Percentiles rank a stretch among this genome's conserved stretches.
Evolutionary conservation across 345 rosid species (phyloP).

Genomic region (Brassica cretica): DNA sequence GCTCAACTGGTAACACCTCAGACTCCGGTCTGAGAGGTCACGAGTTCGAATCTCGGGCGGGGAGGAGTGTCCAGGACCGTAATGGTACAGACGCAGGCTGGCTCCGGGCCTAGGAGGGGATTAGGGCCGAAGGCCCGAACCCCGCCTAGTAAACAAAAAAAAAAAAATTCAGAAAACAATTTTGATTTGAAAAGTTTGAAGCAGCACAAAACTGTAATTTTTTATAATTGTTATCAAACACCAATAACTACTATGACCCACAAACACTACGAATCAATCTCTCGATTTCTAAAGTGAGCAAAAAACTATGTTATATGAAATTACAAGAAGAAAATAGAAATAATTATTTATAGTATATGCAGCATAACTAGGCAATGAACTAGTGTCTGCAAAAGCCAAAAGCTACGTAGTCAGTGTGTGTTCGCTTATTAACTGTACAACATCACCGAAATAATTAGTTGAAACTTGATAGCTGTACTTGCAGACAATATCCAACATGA

Average conservation of each 20-base stretch:
- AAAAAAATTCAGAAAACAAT: not conserved
- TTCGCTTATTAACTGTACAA: not conserved
- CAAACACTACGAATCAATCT: not conserved
- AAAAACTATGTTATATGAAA: not conserved
- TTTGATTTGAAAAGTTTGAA: not conserved
- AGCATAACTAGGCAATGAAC: conserved; percentile 7
- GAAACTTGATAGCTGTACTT: conserved; percentile 23
- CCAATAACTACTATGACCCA: not conserved
- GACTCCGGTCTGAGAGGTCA: too few relatives aligned
- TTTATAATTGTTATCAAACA: not conserved
- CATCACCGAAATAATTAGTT: conserved; percentile 22
- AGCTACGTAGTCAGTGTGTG: conserved; percentile 18
- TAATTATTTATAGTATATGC: not conserved
- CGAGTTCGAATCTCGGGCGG: too few relatives aligned
- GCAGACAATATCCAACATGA: conserved; percentile 10
- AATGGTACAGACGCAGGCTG: too few relatives aligned
- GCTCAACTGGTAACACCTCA: too few relatives aligned
- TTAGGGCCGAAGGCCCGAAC: too few relatives aligned
- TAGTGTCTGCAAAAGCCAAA: conserved; percentile 17
- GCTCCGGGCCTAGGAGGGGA: too few relatives aligned
- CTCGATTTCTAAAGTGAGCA: not conserved
- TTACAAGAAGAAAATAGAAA: conserved; percentile 7
- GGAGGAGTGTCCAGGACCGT: too few relatives aligned
- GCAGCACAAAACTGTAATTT: not conserved
- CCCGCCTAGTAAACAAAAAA: too few relatives aligned